phyloP scores from a whole-genome alignment of 148 eudicot species.

The Chenopodium quinoa region DNA sequence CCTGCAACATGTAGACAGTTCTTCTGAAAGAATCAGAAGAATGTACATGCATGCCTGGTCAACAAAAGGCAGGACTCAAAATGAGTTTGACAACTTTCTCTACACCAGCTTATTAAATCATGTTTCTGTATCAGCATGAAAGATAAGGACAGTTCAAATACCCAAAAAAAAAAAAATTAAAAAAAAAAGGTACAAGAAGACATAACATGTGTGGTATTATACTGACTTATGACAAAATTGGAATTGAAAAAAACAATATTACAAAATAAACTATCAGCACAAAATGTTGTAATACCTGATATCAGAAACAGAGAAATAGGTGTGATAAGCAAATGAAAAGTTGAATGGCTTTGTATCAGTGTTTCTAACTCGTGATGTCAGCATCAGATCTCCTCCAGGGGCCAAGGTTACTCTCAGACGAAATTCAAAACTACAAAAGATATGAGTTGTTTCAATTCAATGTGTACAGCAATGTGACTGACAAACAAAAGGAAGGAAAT shows the following conservation, averaged over 20 bases:
- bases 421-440: constrained; percentile 64
- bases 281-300: constrained; percentile 53
- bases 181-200: background rate
- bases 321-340: constrained; percentile 92
- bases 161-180: too few species aligned
- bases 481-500: background rate
- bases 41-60: background rate
- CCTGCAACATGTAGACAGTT: background rate
- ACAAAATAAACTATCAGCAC: background rate
- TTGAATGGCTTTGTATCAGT: constrained; percentile 77
- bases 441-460: constrained; percentile 7
- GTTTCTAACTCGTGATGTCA: constrained; percentile 91
- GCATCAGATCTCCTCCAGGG: constrained; percentile 85
- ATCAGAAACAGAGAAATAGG: constrained; percentile 89
- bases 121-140: background rate
- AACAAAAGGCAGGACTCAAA: background rate
- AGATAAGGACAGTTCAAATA: too few species aligned
- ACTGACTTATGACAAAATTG: background rate
- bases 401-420: constrained; percentile 85
- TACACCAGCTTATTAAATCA: background rate
- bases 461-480: background rate
- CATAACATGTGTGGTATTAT: background rate
- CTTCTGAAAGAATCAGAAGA: background rate
- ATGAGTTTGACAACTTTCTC: background rate
- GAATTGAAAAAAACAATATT: constrained; percentile 2